These are phyloP conservation scores for Avena eriantha DNA, from an alignment of 176 grass and related monocot species.

Conservation along the genomic window DNA sequence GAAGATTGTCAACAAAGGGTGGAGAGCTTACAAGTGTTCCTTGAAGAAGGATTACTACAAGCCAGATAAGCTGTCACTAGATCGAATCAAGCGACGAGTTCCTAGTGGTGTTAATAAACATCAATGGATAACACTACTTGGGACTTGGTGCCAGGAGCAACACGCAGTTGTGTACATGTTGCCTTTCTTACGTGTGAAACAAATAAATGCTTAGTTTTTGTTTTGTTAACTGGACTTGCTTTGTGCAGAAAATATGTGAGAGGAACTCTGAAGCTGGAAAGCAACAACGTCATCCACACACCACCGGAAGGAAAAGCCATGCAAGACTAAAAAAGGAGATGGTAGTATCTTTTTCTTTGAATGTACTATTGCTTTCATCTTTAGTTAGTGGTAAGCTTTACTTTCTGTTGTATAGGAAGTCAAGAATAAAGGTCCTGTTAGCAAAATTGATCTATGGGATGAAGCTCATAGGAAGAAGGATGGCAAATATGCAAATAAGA, in stretches of 20 bases:
- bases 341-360: not conserved
- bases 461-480: constrained; percentile 25
- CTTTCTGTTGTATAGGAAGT: not conserved
- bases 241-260: not conserved
- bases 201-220: not conserved
- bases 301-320: not conserved
- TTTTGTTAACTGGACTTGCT: not conserved
- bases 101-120: not conserved
- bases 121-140: not conserved
- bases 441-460: not conserved
- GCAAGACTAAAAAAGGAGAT: not conserved
- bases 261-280: not conserved
- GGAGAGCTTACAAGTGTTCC: not conserved
- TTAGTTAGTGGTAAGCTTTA: not conserved
- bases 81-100: not conserved
- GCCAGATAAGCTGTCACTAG: not conserved
- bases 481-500: not conserved
- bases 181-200: not conserved
- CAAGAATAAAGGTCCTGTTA: not conserved
- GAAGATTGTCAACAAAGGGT: constrained; percentile 3
- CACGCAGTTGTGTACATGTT: not conserved
- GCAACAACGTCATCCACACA: not conserved
- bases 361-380: not conserved
- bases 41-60: not conserved
- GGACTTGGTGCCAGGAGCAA: not conserved